Percentiles rank a stretch among this genome's conserved stretches.
These are phyloP conservation scores for Solanum raphanifolium DNA, from an alignment of 257 asterid genomes.

Conservation along the genomic window DNA sequence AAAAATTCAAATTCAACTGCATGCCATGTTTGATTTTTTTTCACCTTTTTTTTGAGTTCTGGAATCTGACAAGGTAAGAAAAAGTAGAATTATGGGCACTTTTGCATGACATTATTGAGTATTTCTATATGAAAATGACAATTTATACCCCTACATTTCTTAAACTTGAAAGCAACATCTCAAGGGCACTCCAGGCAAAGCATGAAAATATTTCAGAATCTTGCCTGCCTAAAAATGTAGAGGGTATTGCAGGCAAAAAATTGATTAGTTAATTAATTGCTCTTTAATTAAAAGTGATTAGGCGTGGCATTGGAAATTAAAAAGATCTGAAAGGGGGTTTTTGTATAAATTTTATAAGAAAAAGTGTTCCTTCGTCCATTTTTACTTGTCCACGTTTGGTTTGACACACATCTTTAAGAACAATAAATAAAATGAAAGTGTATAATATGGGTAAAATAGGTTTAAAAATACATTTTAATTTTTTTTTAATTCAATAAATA, in stretches of 20 bases:
- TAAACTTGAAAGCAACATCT: constrained; percentile 33
- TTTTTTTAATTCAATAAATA: too few relatives aligned
- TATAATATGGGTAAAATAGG: too few relatives aligned
- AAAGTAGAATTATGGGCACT: constrained; percentile 44
- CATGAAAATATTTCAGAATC: constrained; percentile 15
- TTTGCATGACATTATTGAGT: constrained; percentile 17
- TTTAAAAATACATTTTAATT: too few relatives aligned
- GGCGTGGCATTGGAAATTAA: constrained; percentile 65
- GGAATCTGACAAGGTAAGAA: constrained; percentile 28
- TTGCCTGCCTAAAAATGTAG: constrained; percentile 1
- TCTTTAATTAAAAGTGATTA: constrained; percentile 23
- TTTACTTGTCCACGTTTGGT: neutral
- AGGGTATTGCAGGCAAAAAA: neutral
- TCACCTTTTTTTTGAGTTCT: neutral
- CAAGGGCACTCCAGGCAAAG: constrained; percentile 60
- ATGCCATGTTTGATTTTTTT: neutral
- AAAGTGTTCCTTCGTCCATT: neutral
- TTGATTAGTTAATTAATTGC: constrained; percentile 17
- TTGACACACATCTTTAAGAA: neutral
- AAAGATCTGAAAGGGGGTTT: neutral
- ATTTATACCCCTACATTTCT: constrained; percentile 24
- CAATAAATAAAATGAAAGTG: too few relatives aligned
- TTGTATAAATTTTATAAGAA: constrained; percentile 20
- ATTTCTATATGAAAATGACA: constrained; percentile 6
- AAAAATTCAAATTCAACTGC: constrained; percentile 8